phyloP scores from a whole-genome alignment of 495 filamentous ascomycete species.

The Alectoria sarmentosa region DNA sequence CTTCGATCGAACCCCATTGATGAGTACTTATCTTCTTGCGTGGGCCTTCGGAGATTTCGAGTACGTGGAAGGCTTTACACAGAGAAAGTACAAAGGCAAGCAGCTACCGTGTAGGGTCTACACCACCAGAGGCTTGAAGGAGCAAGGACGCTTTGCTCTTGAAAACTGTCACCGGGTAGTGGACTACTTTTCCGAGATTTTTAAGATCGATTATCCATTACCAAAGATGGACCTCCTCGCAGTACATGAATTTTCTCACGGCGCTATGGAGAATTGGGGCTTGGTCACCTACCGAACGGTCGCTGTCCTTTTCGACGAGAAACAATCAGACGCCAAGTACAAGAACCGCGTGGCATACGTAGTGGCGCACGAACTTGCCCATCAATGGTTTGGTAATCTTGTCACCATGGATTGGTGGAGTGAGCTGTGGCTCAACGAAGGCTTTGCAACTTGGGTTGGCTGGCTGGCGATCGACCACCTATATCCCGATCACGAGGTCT shows the following conservation, averaged over 20 bases:
- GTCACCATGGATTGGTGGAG: conserved; percentile 83
- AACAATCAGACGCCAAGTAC: conserved; percentile 77
- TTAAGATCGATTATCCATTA: conserved; percentile 89
- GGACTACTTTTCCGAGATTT: conserved; percentile 92
- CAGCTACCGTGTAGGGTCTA: conserved; percentile 91
- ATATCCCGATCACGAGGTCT: conserved; percentile 91
- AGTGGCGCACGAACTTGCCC: conserved; percentile 85
- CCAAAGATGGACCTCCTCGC: conserved; percentile 93
- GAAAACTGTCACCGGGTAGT: conserved; percentile 82
- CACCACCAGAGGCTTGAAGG: conserved; percentile 81
- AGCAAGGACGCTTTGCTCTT: conserved; percentile 80
- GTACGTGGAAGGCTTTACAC: conserved; percentile 84
- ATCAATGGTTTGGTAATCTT: conserved; percentile 98
- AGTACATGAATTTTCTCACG: conserved; percentile 89
- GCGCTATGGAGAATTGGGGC: conserved; percentile 86
- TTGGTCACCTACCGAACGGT: conserved; percentile 93
- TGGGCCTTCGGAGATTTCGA: conserved; percentile 98
- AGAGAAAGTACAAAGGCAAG: conserved; percentile 81
- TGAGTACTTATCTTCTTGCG: conserved; percentile 96
- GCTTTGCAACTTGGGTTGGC: conserved; percentile 96
- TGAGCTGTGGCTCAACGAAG: conserved; percentile 94
- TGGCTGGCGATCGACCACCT: conserved; percentile 90
- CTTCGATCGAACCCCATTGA: conserved; percentile 81
- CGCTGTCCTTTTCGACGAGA: conserved; percentile 86
- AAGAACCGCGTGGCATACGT: conserved; percentile 92